Percentiles rank a stretch among this genome's conserved stretches.
Evolutionary conservation across 331 rosid genomes (phyloP).

Genomic region (Stylosanthes scabra): DNA sequence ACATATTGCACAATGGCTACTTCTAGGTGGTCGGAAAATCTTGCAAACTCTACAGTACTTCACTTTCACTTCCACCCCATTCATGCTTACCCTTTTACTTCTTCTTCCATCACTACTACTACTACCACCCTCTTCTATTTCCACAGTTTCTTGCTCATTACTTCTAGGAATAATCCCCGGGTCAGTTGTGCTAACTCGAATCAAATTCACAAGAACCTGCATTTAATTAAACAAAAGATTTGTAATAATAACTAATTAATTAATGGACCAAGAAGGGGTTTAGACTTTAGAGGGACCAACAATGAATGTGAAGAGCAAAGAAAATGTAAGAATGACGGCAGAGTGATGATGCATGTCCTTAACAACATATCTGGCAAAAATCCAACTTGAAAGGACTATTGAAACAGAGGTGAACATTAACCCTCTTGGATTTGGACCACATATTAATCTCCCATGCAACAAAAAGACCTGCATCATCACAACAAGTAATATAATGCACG

Average conservation of each 20-base stretch:
- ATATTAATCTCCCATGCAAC: slow-evolving; percentile 47
- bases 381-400: slow-evolving; percentile 47
- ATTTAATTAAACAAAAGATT: background rate
- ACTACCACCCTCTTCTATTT: slow-evolving; percentile 17
- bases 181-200: slow-evolving; percentile 38
- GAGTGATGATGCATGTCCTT: slow-evolving; percentile 40
- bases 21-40: slow-evolving; percentile 47
- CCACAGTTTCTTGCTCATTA: slow-evolving; percentile 29
- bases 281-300: too few species aligned
- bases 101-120: slow-evolving; percentile 2
- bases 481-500: background rate
- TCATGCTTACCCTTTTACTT: slow-evolving; percentile 24
- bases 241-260: background rate
- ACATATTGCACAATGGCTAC: slow-evolving; percentile 50
- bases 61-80: slow-evolving; percentile 44
- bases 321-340: slow-evolving; percentile 23
- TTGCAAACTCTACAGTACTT: slow-evolving; percentile 46
- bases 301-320: slow-evolving; percentile 30
- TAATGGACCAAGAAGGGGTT: too few species aligned
- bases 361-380: slow-evolving; percentile 39
- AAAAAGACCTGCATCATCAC: slow-evolving; percentile 44
- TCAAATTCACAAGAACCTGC: slow-evolving; percentile 49
- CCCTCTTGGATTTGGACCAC: slow-evolving; percentile 51
- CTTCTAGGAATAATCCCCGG: slow-evolving; percentile 51
- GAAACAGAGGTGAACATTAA: slow-evolving; percentile 41